A percentile compares a stretch with the other conserved stretches of the same genome.
Evolutionary conservation across 2,329 filamentous ascomycete species (phyloP).

Genomic region (Drechslerella coelobrocha): DNA sequence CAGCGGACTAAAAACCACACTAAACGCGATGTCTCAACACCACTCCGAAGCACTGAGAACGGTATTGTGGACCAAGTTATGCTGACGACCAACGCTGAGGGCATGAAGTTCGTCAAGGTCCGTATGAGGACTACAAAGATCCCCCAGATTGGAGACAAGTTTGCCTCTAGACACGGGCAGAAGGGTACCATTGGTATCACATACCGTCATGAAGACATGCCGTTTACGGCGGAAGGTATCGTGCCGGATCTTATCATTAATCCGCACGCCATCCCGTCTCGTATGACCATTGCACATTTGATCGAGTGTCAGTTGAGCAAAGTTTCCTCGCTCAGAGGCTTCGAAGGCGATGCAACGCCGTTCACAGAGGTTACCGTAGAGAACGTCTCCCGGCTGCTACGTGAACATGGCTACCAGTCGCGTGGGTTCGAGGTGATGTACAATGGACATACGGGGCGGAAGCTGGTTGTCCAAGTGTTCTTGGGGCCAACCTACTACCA

Average conservation of each 20-base stretch:
- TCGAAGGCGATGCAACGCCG: conserved; percentile 95
- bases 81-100: conserved; percentile 92
- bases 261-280: conserved; percentile 97
- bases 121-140: conserved; percentile 97
- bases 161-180: conserved; percentile 97
- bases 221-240: conserved; percentile 89
- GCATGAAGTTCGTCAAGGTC: conserved; percentile 94
- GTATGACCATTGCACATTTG: conserved; percentile 99
- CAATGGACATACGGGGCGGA: conserved; percentile 94
- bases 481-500: conserved; percentile 98
- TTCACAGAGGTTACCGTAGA: conserved; percentile 98
- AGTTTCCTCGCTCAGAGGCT: conserved; percentile 88
- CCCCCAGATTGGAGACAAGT: conserved; percentile 98
- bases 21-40: conserved; percentile 94
- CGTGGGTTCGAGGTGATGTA: conserved; percentile 99
- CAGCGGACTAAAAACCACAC: conserved; percentile 88
- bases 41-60: conserved; percentile 91
- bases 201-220: conserved; percentile 98
- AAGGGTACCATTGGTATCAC: conserved; percentile 99
- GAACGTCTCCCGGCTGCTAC: conserved; percentile 82
- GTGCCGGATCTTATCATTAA: conserved; percentile 90
- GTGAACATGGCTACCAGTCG: conserved; percentile 91
- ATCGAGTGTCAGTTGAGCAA: conserved; percentile 98
- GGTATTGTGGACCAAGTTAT: conserved; percentile 95
- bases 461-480: conserved; percentile 93